Conservation (phyloP, 2,329 filamentous ascomycete genomes). For the Aspergillus awamori region DNA sequence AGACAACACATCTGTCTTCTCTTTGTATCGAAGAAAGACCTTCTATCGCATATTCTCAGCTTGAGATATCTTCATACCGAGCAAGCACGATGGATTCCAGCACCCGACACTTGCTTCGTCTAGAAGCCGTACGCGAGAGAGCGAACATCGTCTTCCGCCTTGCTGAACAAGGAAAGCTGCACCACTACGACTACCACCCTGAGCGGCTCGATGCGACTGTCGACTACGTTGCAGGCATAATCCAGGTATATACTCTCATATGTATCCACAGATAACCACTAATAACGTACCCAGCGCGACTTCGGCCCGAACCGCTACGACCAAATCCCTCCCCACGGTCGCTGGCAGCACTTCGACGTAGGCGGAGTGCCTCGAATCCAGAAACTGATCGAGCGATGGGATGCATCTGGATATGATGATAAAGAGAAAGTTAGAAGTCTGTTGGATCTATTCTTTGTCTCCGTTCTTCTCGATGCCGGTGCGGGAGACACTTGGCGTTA, state of each 20-base stretch:
- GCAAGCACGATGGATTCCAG: conserved; percentile 20
- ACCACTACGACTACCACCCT: conserved; percentile 48
- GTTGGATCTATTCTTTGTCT: conserved; percentile 65
- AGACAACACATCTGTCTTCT: neutral
- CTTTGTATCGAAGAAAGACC: neutral
- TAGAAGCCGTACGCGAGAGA: conserved; percentile 34
- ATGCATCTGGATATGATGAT: conserved; percentile 45
- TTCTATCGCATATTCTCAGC: neutral
- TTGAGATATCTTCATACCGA: neutral
- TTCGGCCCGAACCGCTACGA: conserved; percentile 53
- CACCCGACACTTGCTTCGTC: conserved; percentile 32
- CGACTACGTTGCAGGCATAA: conserved; percentile 49
- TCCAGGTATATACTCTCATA: conserved; percentile 38
- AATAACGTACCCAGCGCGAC: conserved; percentile 46
- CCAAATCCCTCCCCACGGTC: conserved; percentile 58
- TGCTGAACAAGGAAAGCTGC: conserved; percentile 44
- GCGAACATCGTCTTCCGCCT: conserved; percentile 34
- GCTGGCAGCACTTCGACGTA: conserved; percentile 67
- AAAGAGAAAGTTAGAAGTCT: conserved; percentile 56
- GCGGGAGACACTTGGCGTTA: conserved; percentile 56
- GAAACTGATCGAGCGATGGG: conserved; percentile 51
- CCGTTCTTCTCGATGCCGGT: conserved; percentile 60
- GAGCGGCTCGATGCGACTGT: conserved; percentile 44
- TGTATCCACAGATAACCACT: neutral
- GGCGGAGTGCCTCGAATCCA: conserved; percentile 56